These are phyloP conservation scores for Gossypium davidsonii DNA, from an alignment of 441 rosid genomes.

Conservation along the genomic window DNA sequence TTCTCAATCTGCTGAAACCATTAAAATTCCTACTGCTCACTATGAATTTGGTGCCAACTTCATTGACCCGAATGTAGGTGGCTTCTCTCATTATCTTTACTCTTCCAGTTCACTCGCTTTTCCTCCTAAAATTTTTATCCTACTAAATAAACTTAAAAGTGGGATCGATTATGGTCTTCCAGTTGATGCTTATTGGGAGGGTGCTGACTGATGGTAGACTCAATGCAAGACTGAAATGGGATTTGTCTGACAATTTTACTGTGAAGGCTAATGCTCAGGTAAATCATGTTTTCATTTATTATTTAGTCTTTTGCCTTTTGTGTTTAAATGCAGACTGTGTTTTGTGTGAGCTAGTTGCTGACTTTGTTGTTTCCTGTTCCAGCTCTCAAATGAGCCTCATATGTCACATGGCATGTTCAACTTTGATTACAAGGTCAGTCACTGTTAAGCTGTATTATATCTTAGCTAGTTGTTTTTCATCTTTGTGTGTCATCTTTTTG, in stretches of 20 bases:
- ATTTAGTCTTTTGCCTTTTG: background rate
- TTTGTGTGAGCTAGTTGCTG: conserved; percentile 4
- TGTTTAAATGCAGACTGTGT: background rate
- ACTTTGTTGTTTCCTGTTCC: conserved; percentile 21
- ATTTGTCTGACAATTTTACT: conserved; percentile 67
- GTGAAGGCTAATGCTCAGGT: conserved; percentile 89
- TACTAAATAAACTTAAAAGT: conserved; percentile 6
- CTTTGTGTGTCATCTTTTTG: background rate
- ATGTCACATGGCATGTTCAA: conserved; percentile 80
- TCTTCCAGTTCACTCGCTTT: background rate
- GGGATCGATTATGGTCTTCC: conserved; percentile 13
- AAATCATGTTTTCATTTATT: background rate
- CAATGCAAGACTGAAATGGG: conserved; percentile 79
- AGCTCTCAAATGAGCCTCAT: conserved; percentile 82
- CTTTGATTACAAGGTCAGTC: conserved; percentile 83
- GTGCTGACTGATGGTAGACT: conserved; percentile 83
- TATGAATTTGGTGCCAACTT: conserved; percentile 92
- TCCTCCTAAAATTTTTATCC: background rate
- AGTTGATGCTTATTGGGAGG: conserved; percentile 93
- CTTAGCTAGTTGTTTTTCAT: background rate
- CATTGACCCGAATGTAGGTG: conserved; percentile 62
- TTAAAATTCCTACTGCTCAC: conserved; percentile 80
- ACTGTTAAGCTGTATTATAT: background rate
- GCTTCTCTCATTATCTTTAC: background rate
- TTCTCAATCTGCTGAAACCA: conserved; percentile 72